phyloP scores from a whole-genome alignment of 1,139 yeast species.

The Candida albicans region DNA sequence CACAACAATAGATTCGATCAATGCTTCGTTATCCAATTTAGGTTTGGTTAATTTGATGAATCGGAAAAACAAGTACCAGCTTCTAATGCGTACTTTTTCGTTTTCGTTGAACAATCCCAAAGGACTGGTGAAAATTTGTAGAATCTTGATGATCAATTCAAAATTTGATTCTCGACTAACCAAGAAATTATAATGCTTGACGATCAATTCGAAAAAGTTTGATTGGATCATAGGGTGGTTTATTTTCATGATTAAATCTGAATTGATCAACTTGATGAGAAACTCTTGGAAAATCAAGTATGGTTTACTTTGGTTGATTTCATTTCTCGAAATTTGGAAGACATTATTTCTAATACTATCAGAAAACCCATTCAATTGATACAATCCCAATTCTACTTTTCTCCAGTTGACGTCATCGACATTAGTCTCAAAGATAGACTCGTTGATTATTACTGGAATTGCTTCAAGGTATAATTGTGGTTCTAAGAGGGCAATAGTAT shows the following conservation, averaged over 20 bases:
- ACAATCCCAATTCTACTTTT: slow-evolving; percentile 81
- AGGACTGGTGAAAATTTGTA: slow-evolving; percentile 77
- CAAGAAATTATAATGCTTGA: slow-evolving; percentile 74
- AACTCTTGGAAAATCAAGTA: slow-evolving; percentile 58
- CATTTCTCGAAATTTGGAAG: slow-evolving; percentile 64
- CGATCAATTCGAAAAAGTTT: slow-evolving; percentile 78
- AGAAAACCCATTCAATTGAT: slow-evolving; percentile 72
- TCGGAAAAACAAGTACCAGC: slow-evolving; percentile 88
- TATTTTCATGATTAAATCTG: slow-evolving; percentile 49
- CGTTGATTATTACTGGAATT: slow-evolving; percentile 64
- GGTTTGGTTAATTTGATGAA: slow-evolving; percentile 79
- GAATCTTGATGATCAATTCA: slow-evolving; percentile 59
- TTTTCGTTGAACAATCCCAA: slow-evolving; percentile 76
- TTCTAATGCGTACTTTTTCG: slow-evolving; percentile 74
- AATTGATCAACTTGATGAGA: slow-evolving; percentile 63
- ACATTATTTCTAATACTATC: slow-evolving; percentile 78
- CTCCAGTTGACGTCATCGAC: slow-evolving; percentile 58
- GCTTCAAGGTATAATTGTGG: slow-evolving; percentile 73
- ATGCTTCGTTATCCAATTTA: slow-evolving; percentile 29
- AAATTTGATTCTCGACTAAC: slow-evolving; percentile 45
- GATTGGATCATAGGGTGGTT: slow-evolving; percentile 80
- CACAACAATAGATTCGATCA: slow-evolving; percentile 39
- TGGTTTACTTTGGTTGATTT: slow-evolving; percentile 63
- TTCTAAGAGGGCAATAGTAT: slow-evolving; percentile 73
- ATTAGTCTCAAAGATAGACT: slow-evolving; percentile 43